Percentiles rank a stretch among this genome's conserved stretches.
phyloP scores from a whole-genome alignment of 371 early-diverging fungal species.

The Zychaea mexicana region DNA sequence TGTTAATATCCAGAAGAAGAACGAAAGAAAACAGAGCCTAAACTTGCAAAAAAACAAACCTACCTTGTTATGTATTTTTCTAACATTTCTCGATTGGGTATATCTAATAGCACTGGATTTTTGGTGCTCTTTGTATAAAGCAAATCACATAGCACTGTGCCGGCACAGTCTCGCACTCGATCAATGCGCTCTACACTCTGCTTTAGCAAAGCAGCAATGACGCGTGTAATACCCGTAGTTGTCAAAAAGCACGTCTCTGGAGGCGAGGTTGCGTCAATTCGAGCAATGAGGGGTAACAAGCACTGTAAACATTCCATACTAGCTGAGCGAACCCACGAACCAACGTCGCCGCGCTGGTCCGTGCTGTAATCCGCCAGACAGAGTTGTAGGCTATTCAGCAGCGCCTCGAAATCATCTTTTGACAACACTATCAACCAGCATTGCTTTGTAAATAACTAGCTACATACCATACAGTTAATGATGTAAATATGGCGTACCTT shows the following conservation, averaged over 20 bases:
- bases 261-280: constrained; percentile 29
- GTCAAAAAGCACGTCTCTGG: constrained; percentile 25
- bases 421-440: constrained; percentile 32
- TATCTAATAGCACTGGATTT: constrained; percentile 2
- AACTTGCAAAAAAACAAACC: neutral
- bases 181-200: constrained; percentile 87
- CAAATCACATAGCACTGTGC: constrained; percentile 50
- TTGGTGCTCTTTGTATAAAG: constrained; percentile 28
- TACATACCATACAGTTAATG: too few species aligned
- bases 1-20: neutral
- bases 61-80: constrained; percentile 28
- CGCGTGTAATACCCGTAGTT: constrained; percentile 11
- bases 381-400: constrained; percentile 45
- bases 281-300: constrained; percentile 47
- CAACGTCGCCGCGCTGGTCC: constrained; percentile 95
- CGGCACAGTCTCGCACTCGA: constrained; percentile 70
- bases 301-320: constrained; percentile 61
- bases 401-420: constrained; percentile 34
- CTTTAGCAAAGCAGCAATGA: constrained; percentile 59
- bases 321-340: constrained; percentile 89
- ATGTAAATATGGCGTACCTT: constrained; percentile 33
- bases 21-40: too few species aligned
- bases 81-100: constrained; percentile 30
- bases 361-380: constrained; percentile 85
- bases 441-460: too few species aligned